Conservation (phyloP, 192 early-diverging fungal species). For the Backusella macrospora region DNA sequence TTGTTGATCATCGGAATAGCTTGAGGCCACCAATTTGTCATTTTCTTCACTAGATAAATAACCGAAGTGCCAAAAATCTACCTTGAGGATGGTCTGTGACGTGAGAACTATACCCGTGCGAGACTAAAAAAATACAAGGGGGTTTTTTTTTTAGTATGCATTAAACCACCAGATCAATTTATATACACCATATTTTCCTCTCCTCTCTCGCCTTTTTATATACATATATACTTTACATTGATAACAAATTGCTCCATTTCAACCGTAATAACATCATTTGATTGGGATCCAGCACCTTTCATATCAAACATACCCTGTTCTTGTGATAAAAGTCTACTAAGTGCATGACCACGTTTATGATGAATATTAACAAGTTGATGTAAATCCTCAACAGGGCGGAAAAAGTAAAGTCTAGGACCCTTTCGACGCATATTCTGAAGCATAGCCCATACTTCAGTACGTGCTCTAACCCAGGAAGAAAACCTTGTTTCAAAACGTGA, state of each 20-base stretch:
- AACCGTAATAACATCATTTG: constrained; percentile 10
- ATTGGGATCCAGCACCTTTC: constrained; percentile 21
- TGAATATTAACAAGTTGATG: constrained; percentile 1
- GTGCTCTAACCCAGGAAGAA: constrained; percentile 39
- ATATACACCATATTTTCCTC: not conserved
- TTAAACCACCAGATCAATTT: constrained; percentile 4
- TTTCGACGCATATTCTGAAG: constrained; percentile 50
- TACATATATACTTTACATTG: constrained; percentile 19
- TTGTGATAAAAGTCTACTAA: constrained; percentile 11
- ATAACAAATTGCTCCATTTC: constrained; percentile 31
- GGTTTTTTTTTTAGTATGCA: too few species aligned
- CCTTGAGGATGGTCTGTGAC: constrained; percentile 60
- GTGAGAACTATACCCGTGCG: constrained; percentile 57
- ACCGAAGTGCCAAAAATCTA: constrained; percentile 55
- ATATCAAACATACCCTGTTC: constrained; percentile 39
- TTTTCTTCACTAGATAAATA: constrained; percentile 18
- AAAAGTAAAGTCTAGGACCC: constrained; percentile 48
- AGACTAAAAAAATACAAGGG: constrained; percentile 34
- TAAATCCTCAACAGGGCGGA: constrained; percentile 63
- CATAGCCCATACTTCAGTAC: constrained; percentile 58
- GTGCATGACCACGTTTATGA: constrained; percentile 1
- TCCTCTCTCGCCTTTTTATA: not conserved
- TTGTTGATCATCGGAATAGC: constrained; percentile 6
- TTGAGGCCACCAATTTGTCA: not conserved
- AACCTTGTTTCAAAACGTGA: constrained; percentile 33